Conservation (phyloP, 1,284 basidiomycete genomes). For the Irpex sp. region DNA sequence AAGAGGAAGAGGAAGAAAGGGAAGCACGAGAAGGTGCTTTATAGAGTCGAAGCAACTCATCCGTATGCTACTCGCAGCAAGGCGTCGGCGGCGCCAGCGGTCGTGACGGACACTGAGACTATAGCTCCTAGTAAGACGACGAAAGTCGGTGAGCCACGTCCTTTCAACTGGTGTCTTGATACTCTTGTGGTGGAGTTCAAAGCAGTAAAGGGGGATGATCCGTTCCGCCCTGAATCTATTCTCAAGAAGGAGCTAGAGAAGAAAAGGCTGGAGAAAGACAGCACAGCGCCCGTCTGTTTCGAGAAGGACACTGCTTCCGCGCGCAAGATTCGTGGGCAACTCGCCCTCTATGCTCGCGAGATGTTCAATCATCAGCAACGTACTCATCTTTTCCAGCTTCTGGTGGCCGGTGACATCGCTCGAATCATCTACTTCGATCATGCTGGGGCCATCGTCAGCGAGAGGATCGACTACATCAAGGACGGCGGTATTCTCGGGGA, state of each 20-base stretch:
- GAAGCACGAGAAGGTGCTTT: neutral
- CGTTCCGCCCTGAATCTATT: neutral
- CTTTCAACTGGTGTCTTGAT: neutral
- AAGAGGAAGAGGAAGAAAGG: neutral
- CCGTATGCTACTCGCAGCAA: neutral
- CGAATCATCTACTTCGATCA: slow-evolving; percentile 4
- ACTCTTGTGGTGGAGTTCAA: neutral
- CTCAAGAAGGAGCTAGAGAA: neutral
- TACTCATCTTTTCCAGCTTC: neutral
- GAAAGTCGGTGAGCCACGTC: neutral
- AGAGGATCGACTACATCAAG: neutral
- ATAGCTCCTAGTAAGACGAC: neutral
- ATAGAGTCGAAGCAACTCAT: neutral
- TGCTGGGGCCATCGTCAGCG: slow-evolving; percentile 1
- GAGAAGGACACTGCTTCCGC: neutral
- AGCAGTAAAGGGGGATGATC: neutral
- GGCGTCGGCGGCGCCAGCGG: neutral
- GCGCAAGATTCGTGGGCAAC: neutral
- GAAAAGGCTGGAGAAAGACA: neutral
- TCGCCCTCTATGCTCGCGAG: neutral
- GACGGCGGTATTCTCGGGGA: neutral
- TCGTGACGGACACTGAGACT: neutral
- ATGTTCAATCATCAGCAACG: neutral
- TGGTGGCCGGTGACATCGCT: neutral
- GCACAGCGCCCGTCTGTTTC: neutral